Conservation (phyloP, 495 filamentous ascomycete species). For the Lasiosphaeria ovina region DNA sequence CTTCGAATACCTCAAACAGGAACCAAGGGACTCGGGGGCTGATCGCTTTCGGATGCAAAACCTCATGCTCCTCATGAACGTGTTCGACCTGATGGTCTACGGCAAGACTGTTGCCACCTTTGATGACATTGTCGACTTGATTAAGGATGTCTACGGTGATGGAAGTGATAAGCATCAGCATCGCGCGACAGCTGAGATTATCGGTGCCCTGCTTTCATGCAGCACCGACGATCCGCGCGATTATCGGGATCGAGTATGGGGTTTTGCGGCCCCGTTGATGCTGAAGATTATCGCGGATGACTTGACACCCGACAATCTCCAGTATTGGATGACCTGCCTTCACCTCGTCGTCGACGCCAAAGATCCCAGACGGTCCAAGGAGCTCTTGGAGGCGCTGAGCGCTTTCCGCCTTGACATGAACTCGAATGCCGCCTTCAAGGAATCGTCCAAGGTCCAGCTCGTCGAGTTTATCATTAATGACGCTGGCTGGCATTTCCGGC, state of each 20-base stretch:
- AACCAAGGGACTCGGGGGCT: conserved; percentile 76
- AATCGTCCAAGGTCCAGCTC: conserved; percentile 92
- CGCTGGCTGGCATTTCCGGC: conserved; percentile 92
- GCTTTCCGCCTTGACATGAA: conserved; percentile 88
- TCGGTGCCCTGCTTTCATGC: conserved; percentile 76
- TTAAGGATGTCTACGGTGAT: conserved; percentile 74
- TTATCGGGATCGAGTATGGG: conserved; percentile 74
- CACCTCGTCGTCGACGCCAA: conserved; percentile 76
- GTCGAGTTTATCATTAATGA: conserved; percentile 85
- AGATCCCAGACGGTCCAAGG: conserved; percentile 83
- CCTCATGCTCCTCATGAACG: conserved; percentile 78
- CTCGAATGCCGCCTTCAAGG: conserved; percentile 98
- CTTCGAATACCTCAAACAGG: conserved; percentile 94
- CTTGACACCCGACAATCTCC: conserved; percentile 87
- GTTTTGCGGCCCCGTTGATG: conserved; percentile 85
- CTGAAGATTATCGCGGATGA: conserved; percentile 82
- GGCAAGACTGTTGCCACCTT: conserved; percentile 73
- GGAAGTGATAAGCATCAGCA: conserved; percentile 98
- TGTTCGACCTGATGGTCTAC: conserved; percentile 81
- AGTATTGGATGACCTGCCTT: conserved; percentile 92
- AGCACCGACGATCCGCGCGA: conserved; percentile 68
- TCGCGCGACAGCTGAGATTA: conserved; percentile 90
- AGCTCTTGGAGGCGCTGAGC: conserved; percentile 79
- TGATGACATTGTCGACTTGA: conserved; percentile 81
- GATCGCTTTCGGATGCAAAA: conserved; percentile 89